Base-by-base conservation (phyloP, 2,329 filamentous ascomycete species). In the Thelonectria olida region DNA sequence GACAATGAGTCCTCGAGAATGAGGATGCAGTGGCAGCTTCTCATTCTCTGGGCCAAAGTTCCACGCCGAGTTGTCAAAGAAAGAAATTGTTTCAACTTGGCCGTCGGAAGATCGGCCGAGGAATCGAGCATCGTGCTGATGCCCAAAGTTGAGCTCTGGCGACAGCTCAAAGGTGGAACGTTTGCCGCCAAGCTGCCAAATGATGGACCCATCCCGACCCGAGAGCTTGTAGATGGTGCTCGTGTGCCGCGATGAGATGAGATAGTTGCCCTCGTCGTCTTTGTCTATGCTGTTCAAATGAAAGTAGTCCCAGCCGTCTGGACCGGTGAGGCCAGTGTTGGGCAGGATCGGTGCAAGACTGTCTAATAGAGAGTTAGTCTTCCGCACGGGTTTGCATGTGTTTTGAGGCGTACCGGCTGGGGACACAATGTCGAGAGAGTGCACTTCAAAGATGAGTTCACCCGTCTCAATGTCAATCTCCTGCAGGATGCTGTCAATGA, bases 181-280 rank as follows among this genome's bases (percentile, higher is more conserved):
- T 19, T 79, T 82, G 9, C 84, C 84, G 10, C 82, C 82, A 9
- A 87, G 75, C 19, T 79, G 80, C 85, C 85, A 87, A 36, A 85
- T 73, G 23, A 86, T 76, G n/a, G 75, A 74, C 20, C 84, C 84
- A 8, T 79, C 79, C 7, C 75, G 76, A 5, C 78, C 76, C 58
- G 82, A 79, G 65, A 67, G 54, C 45, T 66, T 67, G 54, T 60
- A 69, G 12, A 66, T 44, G 31, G 67, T 39, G 25, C 60, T 63
- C 9, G 64, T 61, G 56, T 74, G 62, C 20, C 69, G 67, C 5
- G 64, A 64, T 4, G 70, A 74, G 28, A 74, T 44, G 25, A 73
- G 58, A 39, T 74, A 73, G 62, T 74, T 74, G 34, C 73, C 74
- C 22, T 71, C 60, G 6, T 54, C 62, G 42, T 78, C 77, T 55